Evolutionary conservation across 176 grass and related monocot genomes (phyloP).

Genomic region (Urochloa ruziziensis): DNA sequence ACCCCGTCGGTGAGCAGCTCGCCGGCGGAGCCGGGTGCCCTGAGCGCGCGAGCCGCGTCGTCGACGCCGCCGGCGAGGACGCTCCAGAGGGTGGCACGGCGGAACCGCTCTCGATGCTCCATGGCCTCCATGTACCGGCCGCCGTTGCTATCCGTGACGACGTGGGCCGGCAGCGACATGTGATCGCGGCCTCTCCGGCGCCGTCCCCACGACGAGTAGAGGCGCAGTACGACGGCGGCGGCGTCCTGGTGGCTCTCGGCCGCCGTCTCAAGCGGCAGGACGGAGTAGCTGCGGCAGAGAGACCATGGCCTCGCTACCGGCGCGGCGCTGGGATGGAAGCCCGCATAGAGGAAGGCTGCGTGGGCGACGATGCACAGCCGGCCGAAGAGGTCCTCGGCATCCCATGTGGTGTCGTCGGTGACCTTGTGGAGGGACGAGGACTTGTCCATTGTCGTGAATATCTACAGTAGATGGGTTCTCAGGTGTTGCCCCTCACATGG

Average conservation of each 20-base stretch:
- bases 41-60: not conserved
- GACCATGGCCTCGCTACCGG: not conserved
- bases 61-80: not conserved
- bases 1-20: not conserved
- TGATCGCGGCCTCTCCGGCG: too few relatives aligned
- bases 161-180: too few relatives aligned
- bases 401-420: not conserved
- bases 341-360: not conserved
- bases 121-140: too few relatives aligned
- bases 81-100: not conserved
- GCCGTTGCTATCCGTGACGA: too few relatives aligned
- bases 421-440: not conserved
- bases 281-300: not conserved
- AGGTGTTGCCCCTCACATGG: too few relatives aligned
- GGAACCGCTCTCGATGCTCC: not conserved
- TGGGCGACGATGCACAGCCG: not conserved
- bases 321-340: not conserved
- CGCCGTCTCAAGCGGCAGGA: not conserved
- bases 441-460: not conserved
- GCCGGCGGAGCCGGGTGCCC: too few relatives aligned
- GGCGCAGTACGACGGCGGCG: not conserved
- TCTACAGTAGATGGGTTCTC: too few relatives aligned
- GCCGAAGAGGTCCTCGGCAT: not conserved
- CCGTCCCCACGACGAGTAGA: not conserved
- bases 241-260: not conserved